phyloP scores from a whole-genome alignment of 2,329 filamentous ascomycete species.

The Pseudogymnoascus sp. region DNA sequence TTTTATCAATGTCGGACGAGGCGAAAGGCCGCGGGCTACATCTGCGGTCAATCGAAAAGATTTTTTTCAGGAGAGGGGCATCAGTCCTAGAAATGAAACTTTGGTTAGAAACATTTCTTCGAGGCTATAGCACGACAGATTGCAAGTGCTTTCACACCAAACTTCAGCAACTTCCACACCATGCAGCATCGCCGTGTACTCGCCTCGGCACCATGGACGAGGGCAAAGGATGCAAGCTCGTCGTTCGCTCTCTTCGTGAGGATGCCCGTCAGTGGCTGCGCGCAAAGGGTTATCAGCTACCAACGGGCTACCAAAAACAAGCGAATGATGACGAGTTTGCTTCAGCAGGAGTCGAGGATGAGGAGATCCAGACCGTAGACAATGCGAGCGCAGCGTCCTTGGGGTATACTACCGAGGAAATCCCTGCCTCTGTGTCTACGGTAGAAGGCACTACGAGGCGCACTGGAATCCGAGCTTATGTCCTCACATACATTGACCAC shows the following conservation, averaged over 20 bases:
- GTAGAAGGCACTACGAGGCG: not conserved
- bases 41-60: not conserved
- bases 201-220: not conserved
- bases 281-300: not conserved
- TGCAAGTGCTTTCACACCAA: not conserved
- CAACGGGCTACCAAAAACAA: not conserved
- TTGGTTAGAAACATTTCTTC: not conserved
- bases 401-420: not conserved
- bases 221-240: not conserved
- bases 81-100: not conserved
- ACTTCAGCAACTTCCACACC: not conserved
- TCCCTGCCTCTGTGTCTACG: not conserved
- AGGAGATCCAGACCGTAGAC: not conserved
- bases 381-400: not conserved
- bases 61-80: not conserved
- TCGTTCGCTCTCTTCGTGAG: not conserved
- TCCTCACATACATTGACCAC: not conserved
- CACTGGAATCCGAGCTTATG: not conserved
- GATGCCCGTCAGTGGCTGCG: not conserved
- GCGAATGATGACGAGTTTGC: not conserved
- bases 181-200: not conserved
- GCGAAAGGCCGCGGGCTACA: not conserved
- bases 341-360: not conserved
- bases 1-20: not conserved
- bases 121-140: not conserved